Percentiles rank a stretch among this genome's conserved stretches.
These are phyloP conservation scores for Trichoderma parareesei DNA, from an alignment of 495 filamentous ascomycete genomes.

Conservation along the genomic window DNA sequence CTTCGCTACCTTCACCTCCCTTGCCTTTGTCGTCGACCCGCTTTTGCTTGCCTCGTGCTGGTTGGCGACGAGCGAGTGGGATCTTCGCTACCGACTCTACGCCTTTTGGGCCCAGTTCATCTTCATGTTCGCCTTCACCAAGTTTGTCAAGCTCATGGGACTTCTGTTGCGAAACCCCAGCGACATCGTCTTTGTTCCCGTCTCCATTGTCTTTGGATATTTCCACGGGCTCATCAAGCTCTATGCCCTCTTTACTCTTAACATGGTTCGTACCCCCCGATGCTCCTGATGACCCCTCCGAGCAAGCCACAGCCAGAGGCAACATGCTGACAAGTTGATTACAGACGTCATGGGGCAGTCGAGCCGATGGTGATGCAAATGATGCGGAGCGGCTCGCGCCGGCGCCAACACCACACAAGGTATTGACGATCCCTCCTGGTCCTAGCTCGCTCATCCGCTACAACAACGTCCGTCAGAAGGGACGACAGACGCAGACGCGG, in stretches of 20 bases:
- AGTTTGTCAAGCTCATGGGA: conserved; percentile 67
- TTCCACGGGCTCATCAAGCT: conserved; percentile 72
- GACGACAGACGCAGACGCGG: conserved; percentile 2
- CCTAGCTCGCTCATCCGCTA: conserved; percentile 18
- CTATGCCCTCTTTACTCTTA: conserved; percentile 61
- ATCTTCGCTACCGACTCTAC: conserved; percentile 27
- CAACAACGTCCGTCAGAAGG: conserved; percentile 12
- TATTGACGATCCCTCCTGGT: conserved; percentile 36
- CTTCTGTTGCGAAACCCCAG: conserved; percentile 63
- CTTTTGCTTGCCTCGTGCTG: conserved; percentile 50
- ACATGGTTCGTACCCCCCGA: conserved; percentile 47
- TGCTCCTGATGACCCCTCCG: too few relatives aligned
- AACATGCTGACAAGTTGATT: background rate
- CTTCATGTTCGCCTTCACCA: conserved; percentile 53
- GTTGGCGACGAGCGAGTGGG: conserved; percentile 40
- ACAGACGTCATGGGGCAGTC: conserved; percentile 63
- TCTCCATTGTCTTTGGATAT: conserved; percentile 72
- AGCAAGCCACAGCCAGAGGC: too few relatives aligned
- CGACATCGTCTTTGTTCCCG: conserved; percentile 60
- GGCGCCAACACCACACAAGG: conserved; percentile 39
- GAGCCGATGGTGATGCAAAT: conserved; percentile 57
- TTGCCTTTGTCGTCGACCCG: conserved; percentile 57
- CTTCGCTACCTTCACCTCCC: conserved; percentile 63
- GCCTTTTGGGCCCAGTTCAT: conserved; percentile 43
- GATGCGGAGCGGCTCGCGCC: conserved; percentile 47